Conservation (phyloP, 2,329 filamentous ascomycete species). For the Coniella vitis region DNA sequence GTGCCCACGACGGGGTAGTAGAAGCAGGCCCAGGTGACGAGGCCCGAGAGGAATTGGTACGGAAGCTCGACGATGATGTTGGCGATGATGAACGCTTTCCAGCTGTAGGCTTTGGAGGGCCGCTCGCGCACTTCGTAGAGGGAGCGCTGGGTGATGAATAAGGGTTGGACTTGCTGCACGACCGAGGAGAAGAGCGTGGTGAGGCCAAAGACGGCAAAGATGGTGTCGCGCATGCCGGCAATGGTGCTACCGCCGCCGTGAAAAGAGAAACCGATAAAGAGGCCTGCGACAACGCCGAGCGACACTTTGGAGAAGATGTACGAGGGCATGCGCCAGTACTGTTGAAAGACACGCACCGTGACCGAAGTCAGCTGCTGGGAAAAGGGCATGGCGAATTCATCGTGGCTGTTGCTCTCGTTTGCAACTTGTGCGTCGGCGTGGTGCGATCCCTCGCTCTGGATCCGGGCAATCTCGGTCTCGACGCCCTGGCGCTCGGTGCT, state of each 20-base stretch:
- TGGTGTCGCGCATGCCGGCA: conserved; percentile 66
- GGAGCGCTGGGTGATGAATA: conserved; percentile 66
- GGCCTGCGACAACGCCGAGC: conserved; percentile 50
- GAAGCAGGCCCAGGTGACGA: conserved; percentile 58
- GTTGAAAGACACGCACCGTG: conserved; percentile 64
- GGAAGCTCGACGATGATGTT: conserved; percentile 69
- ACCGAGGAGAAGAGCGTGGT: conserved; percentile 67
- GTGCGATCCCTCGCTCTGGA: conserved; percentile 44
- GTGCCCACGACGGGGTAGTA: conserved; percentile 58
- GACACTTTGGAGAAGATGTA: conserved; percentile 71
- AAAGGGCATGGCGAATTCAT: conserved; percentile 77
- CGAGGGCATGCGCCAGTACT: conserved; percentile 74
- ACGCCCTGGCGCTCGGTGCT: conserved; percentile 46
- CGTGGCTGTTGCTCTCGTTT: conserved; percentile 26
- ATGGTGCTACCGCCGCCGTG: conserved; percentile 46
- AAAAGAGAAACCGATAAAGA: conserved; percentile 75
- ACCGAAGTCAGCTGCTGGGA: conserved; percentile 57
- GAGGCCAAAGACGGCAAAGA: conserved; percentile 71
- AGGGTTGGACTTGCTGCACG: conserved; percentile 67
- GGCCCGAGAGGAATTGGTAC: conserved; percentile 58
- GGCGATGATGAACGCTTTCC: conserved; percentile 65
- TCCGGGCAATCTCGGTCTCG: conserved; percentile 54
- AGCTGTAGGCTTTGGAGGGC: conserved; percentile 68
- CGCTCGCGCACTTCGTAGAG: conserved; percentile 74
- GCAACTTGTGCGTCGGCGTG: conserved; percentile 17